phyloP scores from a whole-genome alignment of 805 yeast genomes.

The Wickerhamiella qilinensis region DNA sequence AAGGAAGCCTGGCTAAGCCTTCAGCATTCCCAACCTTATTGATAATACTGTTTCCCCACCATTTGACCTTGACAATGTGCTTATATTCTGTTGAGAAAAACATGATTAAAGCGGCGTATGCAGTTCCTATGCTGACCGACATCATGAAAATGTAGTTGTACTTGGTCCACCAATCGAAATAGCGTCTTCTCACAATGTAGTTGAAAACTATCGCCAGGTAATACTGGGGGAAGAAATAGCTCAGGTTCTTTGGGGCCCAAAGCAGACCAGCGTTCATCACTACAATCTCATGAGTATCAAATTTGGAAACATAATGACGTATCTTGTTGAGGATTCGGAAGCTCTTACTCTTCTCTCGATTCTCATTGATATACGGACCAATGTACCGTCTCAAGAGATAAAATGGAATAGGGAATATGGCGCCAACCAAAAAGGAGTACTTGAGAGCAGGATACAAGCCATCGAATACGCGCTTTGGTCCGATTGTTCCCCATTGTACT shows the following conservation, averaged over 20 bases:
- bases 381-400: constrained; percentile 6
- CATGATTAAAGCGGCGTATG: constrained; percentile 39
- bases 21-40: constrained; percentile 8
- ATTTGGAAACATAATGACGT: too few relatives aligned
- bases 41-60: constrained; percentile 52
- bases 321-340: too few relatives aligned
- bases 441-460: constrained; percentile 44
- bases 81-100: constrained; percentile 35
- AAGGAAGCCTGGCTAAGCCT: constrained; percentile 11
- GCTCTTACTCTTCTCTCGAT: too few relatives aligned
- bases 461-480: constrained; percentile 35
- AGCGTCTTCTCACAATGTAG: constrained; percentile 31
- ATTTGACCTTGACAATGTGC: constrained; percentile 27
- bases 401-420: constrained; percentile 15
- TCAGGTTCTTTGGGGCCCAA: constrained; percentile 20
- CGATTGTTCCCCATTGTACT: constrained; percentile 42
- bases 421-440: constrained; percentile 48
- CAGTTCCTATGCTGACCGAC: constrained; percentile 44
- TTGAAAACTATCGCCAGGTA: constrained; percentile 28
- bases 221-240: constrained; percentile 12
- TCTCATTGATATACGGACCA: constrained; percentile 26
- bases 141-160: constrained; percentile 37
- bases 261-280: constrained; percentile 29
- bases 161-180: constrained; percentile 39
- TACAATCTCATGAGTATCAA: constrained; percentile 24